These are phyloP conservation scores for Baorangia bicolor DNA, from an alignment of 768 basidiomycete species.

Conservation along the genomic window DNA sequence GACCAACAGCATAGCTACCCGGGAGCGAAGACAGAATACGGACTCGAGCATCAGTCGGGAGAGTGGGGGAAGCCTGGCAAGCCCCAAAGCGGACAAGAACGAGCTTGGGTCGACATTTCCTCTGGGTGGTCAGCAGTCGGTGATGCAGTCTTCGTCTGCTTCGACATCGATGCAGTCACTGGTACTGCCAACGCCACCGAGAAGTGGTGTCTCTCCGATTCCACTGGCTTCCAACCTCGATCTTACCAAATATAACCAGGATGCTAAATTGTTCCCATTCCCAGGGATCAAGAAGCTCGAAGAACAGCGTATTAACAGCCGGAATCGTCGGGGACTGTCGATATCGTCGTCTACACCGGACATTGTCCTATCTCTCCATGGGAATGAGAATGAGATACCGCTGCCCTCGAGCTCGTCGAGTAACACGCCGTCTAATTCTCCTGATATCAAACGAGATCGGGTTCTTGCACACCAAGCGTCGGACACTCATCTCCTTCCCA, in stretches of 20 bases:
- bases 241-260: constrained; percentile 62
- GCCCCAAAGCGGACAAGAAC: constrained; percentile 56
- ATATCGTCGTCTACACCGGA: constrained; percentile 51
- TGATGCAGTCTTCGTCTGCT: constrained; percentile 64
- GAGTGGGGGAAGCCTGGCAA: constrained; percentile 70
- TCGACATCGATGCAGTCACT: constrained; percentile 63
- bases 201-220: constrained; percentile 70
- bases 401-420: constrained; percentile 50
- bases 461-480: constrained; percentile 68
- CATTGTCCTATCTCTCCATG: constrained; percentile 42
- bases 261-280: constrained; percentile 84
- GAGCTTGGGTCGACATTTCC: constrained; percentile 39
- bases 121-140: constrained; percentile 49
- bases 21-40: constrained; percentile 65
- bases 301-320: constrained; percentile 58
- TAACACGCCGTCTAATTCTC: constrained; percentile 48
- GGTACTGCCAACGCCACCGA: constrained; percentile 50
- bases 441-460: constrained; percentile 55
- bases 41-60: constrained; percentile 75
- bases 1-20: constrained; percentile 69
- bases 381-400: constrained; percentile 43
- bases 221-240: constrained; percentile 73
- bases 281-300: constrained; percentile 81
- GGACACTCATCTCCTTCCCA: constrained; percentile 61
- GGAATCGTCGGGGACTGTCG: constrained; percentile 51